Conservation (phyloP, 805 yeast genomes). For the Saccharomycopsis capsularis region DNA sequence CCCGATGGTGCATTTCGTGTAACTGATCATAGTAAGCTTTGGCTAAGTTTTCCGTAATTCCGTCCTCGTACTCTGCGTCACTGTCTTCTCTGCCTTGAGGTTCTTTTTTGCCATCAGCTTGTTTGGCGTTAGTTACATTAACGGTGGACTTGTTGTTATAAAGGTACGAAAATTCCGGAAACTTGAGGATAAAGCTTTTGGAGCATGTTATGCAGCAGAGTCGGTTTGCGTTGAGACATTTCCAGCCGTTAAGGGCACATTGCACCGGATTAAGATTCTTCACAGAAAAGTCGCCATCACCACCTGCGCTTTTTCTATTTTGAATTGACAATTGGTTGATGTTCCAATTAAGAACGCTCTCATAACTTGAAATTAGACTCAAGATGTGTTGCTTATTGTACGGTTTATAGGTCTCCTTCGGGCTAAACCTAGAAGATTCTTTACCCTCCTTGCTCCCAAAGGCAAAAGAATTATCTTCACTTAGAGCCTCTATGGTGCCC, state of each 20-base stretch:
- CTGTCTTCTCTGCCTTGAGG: not conserved
- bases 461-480: too few relatives aligned
- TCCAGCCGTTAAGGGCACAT: conserved; percentile 8
- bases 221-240: not conserved
- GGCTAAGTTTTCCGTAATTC: not conserved
- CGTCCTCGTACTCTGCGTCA: not conserved
- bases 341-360: not conserved
- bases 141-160: not conserved
- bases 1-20: too few relatives aligned
- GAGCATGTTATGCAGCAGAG: conserved; percentile 8
- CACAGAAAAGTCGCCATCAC: not conserved
- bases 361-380: not conserved
- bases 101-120: not conserved
- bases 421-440: not conserved
- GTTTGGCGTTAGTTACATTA: not conserved
- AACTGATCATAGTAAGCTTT: not conserved
- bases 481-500: too few relatives aligned
- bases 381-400: conserved; percentile 1
- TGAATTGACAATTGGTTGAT: not conserved
- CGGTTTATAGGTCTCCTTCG: not conserved
- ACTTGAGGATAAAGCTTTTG: not conserved
- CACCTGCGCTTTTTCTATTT: not conserved
- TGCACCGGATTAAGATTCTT: conserved; percentile 2
- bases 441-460: too few relatives aligned
- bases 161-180: not conserved